Conservation (phyloP, 1,139 yeast genomes). For the Debaryomycetaceae sp. region DNA sequence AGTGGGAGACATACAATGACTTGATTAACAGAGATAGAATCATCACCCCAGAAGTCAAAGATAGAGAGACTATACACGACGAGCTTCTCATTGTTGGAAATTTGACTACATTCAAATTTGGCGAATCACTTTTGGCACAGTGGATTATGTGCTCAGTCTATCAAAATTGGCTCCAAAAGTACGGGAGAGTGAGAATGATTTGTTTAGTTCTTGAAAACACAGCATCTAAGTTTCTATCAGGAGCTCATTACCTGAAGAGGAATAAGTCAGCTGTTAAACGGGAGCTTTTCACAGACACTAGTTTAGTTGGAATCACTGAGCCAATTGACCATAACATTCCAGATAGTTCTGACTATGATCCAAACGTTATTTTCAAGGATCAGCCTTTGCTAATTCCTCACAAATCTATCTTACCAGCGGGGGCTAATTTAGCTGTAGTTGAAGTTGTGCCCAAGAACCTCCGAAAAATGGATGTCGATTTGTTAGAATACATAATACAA, state of each 20-base stretch:
- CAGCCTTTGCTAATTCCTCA: constrained; percentile 34
- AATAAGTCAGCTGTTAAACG: constrained; percentile 58
- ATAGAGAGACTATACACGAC: constrained; percentile 52
- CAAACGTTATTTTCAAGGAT: constrained; percentile 32
- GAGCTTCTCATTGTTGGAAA: constrained; percentile 65
- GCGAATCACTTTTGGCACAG: constrained; percentile 73
- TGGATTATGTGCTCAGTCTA: constrained; percentile 69
- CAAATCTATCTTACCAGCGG: constrained; percentile 21
- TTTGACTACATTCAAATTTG: constrained; percentile 46
- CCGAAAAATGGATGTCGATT: constrained; percentile 44
- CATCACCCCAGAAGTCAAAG: constrained; percentile 36
- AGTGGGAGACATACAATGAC: constrained; percentile 58
- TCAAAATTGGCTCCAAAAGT: constrained; percentile 71
- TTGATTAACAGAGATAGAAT: constrained; percentile 41
- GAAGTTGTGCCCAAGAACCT: constrained; percentile 55
- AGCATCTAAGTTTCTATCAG: constrained; percentile 60
- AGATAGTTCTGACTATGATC: constrained; percentile 35
- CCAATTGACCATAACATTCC: constrained; percentile 16
- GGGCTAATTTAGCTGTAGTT: constrained; percentile 40
- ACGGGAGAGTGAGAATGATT: constrained; percentile 72
- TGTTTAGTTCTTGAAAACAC: constrained; percentile 57
- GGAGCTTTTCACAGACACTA: constrained; percentile 56
- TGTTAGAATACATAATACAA: constrained; percentile 66
- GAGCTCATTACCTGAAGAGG: constrained; percentile 43
- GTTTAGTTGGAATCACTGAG: constrained; percentile 47